phyloP scores from a whole-genome alignment of 2,329 filamentous ascomycete species.

The Chrysoporthe austroafricana region DNA sequence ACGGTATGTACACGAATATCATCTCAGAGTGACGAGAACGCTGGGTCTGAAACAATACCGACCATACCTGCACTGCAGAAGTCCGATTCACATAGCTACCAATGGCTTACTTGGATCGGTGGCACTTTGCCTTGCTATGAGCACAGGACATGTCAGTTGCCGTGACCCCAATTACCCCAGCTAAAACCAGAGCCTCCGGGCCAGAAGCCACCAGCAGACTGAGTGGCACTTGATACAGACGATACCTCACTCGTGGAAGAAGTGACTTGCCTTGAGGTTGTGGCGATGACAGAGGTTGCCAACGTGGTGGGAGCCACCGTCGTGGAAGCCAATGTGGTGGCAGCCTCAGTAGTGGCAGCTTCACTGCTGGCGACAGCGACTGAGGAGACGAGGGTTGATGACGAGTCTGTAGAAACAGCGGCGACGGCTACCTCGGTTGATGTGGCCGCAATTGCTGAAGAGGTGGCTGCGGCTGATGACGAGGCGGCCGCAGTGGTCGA shows the following conservation, averaged over 20 bases:
- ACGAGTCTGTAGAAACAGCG: background rate
- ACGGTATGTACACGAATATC: background rate
- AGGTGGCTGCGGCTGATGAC: background rate
- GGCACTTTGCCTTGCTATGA: conserved; percentile 8
- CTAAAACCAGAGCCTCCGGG: background rate
- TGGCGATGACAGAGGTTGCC: conserved; percentile 1
- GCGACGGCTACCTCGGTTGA: conserved; percentile 1
- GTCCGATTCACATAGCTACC: background rate
- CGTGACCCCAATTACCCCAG: background rate
- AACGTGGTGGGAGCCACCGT: background rate
- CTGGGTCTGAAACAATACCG: background rate
- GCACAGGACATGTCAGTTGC: background rate
- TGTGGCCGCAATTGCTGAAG: background rate
- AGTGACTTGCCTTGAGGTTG: background rate
- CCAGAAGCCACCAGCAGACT: background rate
- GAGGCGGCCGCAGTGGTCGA: conserved; percentile 3
- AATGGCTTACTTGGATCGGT: background rate
- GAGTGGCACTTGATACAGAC: background rate
- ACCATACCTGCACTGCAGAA: background rate
- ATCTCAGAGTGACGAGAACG: background rate
- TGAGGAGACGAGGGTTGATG: background rate
- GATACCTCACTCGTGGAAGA: conserved; percentile 6
- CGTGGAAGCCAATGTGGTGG: background rate
- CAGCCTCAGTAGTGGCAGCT: background rate
- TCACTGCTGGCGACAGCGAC: background rate